A percentile compares a stretch with the other conserved stretches of the same genome.
Conservation (phyloP, 768 basidiomycete species). For the Austroboletus eburneus region DNA sequence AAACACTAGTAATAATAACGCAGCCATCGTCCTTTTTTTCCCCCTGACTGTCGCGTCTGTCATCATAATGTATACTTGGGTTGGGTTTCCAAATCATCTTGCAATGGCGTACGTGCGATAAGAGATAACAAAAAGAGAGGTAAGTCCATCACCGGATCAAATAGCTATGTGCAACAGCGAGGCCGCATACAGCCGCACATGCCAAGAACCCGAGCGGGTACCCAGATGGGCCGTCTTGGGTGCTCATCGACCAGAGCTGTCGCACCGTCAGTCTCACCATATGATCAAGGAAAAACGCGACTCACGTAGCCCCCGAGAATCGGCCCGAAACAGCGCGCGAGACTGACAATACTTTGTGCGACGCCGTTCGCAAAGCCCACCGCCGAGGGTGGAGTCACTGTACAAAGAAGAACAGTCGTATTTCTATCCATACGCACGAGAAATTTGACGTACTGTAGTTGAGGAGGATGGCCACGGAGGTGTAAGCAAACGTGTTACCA, state of each 20-base stretch:
- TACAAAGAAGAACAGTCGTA: background rate
- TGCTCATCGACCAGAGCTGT: slow-evolving; percentile 73
- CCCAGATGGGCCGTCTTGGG: slow-evolving; percentile 62
- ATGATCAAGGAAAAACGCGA: background rate
- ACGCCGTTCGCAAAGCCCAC: slow-evolving; percentile 93
- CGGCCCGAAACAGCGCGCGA: slow-evolving; percentile 88
- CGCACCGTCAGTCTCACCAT: background rate
- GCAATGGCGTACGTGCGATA: no score
- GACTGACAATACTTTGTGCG: slow-evolving; percentile 92
- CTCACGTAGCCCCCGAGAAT: slow-evolving; percentile 77
- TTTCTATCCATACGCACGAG: background rate
- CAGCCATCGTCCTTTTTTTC: no score
- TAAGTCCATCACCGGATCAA: slow-evolving; percentile 63
- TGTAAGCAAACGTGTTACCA: slow-evolving; percentile 86
- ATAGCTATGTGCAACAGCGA: slow-evolving; percentile 68
- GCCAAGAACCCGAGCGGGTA: slow-evolving; percentile 73
- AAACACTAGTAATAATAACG: no score
- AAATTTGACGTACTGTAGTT: slow-evolving; percentile 63
- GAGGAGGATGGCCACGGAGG: slow-evolving; percentile 81
- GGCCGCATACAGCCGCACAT: slow-evolving; percentile 55
- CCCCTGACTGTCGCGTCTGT: no score
- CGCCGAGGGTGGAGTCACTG: slow-evolving; percentile 87
- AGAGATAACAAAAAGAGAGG: background rate
- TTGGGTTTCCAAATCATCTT: no score
- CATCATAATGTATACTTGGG: no score